Conservation (phyloP, 805 yeast species). For the Pichia membranifaciens region DNA sequence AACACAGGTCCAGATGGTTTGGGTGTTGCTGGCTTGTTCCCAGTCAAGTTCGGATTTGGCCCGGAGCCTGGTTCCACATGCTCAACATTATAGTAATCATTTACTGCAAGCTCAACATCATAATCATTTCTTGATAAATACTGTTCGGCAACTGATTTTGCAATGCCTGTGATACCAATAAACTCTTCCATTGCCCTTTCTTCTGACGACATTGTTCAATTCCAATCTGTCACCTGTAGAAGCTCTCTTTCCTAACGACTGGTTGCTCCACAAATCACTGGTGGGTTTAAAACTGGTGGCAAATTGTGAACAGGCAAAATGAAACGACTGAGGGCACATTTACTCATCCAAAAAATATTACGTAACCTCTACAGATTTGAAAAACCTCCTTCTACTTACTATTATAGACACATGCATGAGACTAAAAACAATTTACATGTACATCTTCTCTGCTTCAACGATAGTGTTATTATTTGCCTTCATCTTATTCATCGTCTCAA, state of each 20-base stretch:
- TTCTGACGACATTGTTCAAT: slow-evolving; percentile 2
- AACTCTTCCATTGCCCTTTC: slow-evolving; percentile 12
- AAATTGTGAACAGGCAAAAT: no score
- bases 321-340: no score
- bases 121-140: slow-evolving; percentile 30
- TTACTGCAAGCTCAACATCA: slow-evolving; percentile 24
- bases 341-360: no score
- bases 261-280: no score
- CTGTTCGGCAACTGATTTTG: slow-evolving; percentile 33
- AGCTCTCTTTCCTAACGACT: no score
- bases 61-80: slow-evolving; percentile 6
- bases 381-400: no score
- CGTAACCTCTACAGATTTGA: background rate
- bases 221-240: no score
- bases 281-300: no score
- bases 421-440: slow-evolving; percentile 9
- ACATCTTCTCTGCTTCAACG: slow-evolving; percentile 74
- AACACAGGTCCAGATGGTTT: slow-evolving; percentile 17
- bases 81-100: slow-evolving; percentile 22
- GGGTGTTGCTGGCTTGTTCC: background rate
- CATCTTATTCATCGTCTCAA: slow-evolving; percentile 97
- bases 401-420: no score
- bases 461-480: slow-evolving; percentile 85
- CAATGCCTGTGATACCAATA: slow-evolving; percentile 19
- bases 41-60: slow-evolving; percentile 3